A percentile compares a stretch with the other conserved stretches of the same genome.
Conservation (phyloP, 495 filamentous ascomycete species). For the Penicillium goetzii region DNA sequence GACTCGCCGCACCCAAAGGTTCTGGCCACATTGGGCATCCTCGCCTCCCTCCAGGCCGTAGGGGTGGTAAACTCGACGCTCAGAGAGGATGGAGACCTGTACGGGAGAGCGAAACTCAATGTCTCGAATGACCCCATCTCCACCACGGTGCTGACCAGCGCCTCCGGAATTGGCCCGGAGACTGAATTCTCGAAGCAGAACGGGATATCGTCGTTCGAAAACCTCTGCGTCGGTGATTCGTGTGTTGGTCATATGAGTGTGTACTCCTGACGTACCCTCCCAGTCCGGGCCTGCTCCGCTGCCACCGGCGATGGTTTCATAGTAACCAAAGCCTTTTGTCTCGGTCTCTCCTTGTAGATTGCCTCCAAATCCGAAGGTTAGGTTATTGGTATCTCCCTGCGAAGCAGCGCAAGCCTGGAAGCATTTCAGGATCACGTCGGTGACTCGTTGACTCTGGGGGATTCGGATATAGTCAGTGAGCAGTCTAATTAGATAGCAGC, state of each 20-base stretch:
- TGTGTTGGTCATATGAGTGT: constrained; percentile 96
- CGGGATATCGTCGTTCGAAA: constrained; percentile 87
- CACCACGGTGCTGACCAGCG: constrained; percentile 39
- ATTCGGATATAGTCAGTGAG: not conserved
- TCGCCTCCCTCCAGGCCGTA: constrained; percentile 86
- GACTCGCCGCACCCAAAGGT: constrained; percentile 58
- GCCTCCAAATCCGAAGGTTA: constrained; percentile 48
- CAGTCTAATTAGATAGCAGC: not conserved
- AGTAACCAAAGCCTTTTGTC: constrained; percentile 78
- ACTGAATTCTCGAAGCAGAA: constrained; percentile 80
- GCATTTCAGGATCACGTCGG: constrained; percentile 84
- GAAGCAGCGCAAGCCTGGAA: constrained; percentile 85
- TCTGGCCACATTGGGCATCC: constrained; percentile 54
- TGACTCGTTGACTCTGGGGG: constrained; percentile 68
- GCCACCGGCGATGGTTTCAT: constrained; percentile 90
- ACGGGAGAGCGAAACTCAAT: constrained; percentile 56
- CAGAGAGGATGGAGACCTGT: constrained; percentile 83
- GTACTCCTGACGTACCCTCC: constrained; percentile 85
- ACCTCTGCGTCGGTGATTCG: constrained; percentile 91
- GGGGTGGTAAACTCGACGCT: constrained; percentile 80
- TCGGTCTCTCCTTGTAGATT: constrained; percentile 33
- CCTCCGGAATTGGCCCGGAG: constrained; percentile 71
- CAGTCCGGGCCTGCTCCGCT: constrained; percentile 80
- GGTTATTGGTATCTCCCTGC: constrained; percentile 87
- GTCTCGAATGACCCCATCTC: constrained; percentile 44